Evolutionary conservation across 2,329 filamentous ascomycete genomes (phyloP), one percentile per base, ranked within the genome.

Genomic region (Akanthomyces uredinophilus): DNA sequence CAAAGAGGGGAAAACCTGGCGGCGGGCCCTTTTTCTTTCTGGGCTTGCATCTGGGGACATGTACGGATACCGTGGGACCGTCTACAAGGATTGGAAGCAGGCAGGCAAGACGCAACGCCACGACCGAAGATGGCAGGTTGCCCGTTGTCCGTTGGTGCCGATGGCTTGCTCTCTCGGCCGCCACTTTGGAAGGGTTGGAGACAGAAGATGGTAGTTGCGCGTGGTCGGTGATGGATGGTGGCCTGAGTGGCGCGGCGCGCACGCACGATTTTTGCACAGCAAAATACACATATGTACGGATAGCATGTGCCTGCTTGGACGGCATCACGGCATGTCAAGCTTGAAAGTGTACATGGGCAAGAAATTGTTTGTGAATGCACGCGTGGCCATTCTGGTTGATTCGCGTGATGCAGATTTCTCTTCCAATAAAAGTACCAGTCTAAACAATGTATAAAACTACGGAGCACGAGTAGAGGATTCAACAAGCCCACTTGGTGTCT

Each of bases 41-140:
- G 27, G 55, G 56, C 54, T 57, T 37, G 32, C 24, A 32, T 14
- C 27, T 32, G 52, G 35, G 16, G 39, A 37, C 39, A 35, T 39
- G 43, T 24, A 32, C 24, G 41, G 32, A 29, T 44, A 49, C 37
- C 29, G 13, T 29, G 32, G 20, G 32, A 49, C 37, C 29, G 13
- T 29, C 16, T 18, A 32, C 22, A n/a, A 35, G 43, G 54, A 41
- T 47, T 57, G 54, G 39, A n/a, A n/a, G n/a, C n/a, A n/a, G n/a
- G n/a, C n/a, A 27, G 8, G 56, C 14, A 58, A 51, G 43, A 52
- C 47, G 57, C 32, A 52, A 39, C 47, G 57, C 57, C 57, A 60
- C 22, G 18, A 43, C 47, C 57, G 46, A 60, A 22, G 51, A 44
- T 37, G 57, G 57, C 52, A 52, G 57, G 57, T 52, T 60, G 47